These are phyloP conservation scores for Kwoniella shivajii DNA, from an alignment of 1,284 basidiomycete species.

Conservation along the genomic window DNA sequence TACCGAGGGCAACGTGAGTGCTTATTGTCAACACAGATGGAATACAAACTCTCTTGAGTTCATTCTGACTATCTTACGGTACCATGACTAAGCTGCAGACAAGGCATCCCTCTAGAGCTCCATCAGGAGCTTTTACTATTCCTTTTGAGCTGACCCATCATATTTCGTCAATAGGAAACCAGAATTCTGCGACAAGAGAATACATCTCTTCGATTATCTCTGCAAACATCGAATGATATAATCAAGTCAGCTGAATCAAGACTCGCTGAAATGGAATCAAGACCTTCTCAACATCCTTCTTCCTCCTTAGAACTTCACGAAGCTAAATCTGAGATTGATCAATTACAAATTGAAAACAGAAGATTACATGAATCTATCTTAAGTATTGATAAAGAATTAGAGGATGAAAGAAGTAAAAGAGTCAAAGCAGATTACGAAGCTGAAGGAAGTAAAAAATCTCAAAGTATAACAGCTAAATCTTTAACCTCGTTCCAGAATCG, in stretches of 20 bases:
- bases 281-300: too few relatives aligned
- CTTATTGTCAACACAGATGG: too few relatives aligned
- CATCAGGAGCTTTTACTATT: too few relatives aligned
- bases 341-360: neutral
- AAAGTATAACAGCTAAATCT: slow-evolving; percentile 21
- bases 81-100: too few relatives aligned
- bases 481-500: slow-evolving; percentile 14
- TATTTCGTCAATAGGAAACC: too few relatives aligned
- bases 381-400: neutral
- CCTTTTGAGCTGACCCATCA: neutral
- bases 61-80: too few relatives aligned
- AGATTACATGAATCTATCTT: neutral
- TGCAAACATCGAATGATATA: neutral
- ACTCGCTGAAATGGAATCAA: too few relatives aligned
- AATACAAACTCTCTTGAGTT: too few relatives aligned
- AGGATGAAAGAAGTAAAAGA: neutral
- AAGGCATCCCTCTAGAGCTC: too few relatives aligned
- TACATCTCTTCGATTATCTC: neutral
- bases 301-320: too few relatives aligned
- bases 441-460: slow-evolving; percentile 17
- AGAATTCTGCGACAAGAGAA: neutral
- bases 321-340: neutral
- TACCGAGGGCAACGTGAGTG: too few relatives aligned
- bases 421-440: slow-evolving; percentile 12
- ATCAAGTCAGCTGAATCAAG: neutral